Base-by-base conservation (phyloP, 345 rosid genomes). In the Dipteronia sinensis region DNA sequence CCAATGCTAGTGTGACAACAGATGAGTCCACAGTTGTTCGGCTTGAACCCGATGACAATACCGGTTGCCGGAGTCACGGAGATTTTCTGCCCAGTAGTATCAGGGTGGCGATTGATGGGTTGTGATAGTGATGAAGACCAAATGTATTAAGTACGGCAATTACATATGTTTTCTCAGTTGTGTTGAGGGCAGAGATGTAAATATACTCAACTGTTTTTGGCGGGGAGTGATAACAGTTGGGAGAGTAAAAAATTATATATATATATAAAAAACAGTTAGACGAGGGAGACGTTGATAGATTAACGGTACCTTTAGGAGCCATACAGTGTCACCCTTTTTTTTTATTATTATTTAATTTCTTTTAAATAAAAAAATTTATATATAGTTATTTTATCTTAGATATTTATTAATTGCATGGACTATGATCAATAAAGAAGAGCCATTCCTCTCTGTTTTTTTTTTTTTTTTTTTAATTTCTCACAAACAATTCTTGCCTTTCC, bases 31-130 rank as follows among this genome's bases (percentile, higher is more conserved):
- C 81, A 77, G 74, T 89, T 8, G 81, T 88, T 27, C 82, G 82
- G 85, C 89, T 96, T 1, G 94, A 90, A 80, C 82, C 81, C 0
- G 93, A 87, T 69, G 76, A 72, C 3, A 85, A 88, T 59, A 29
- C 85, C 3, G 85, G 69, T 25, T 69, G 76, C 77, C 75, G 83
- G 68, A 72, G 77, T 80, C 77, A 70, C 1, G 93, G 88, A 49
- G 92, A 92, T 9, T 82, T 86, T 84, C 92, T 94, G 61, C 97
- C 98, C 10, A 71, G 85, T 65, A 81, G 82, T 66, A 81, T 90
- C 74, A 87, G 83, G 81, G 86, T 91, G 82, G 83, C 74, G 79
- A 88, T 83, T 72, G 92, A 89, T 63, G 88, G 87, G 61, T 76
- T 79, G 75, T 87, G 82, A 87, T 31, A 6, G 65, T 59, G 9